phyloP scores from a whole-genome alignment of 73 alveolate species.

The Tetrahymena malaccensis region DNA sequence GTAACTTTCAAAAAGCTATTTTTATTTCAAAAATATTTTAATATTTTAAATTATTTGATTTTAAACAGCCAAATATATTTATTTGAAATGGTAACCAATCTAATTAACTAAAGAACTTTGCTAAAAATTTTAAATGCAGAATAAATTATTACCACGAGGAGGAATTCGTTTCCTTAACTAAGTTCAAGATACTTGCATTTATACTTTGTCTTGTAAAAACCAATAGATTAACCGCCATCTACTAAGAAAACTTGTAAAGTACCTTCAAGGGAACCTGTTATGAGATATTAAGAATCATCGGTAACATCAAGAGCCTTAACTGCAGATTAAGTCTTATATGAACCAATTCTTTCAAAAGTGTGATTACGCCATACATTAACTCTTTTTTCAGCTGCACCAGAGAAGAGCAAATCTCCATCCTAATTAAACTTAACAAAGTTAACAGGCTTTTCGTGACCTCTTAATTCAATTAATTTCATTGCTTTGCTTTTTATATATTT shows the following conservation, averaged over 20 bases:
- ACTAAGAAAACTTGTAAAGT: constrained; percentile 22
- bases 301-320: constrained; percentile 75
- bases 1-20: background rate
- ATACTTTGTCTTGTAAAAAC: constrained; percentile 7
- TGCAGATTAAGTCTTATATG: constrained; percentile 71
- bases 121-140: background rate
- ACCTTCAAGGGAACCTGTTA: constrained; percentile 60
- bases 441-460: constrained; percentile 88
- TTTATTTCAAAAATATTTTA: background rate
- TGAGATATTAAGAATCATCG: constrained; percentile 70
- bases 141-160: background rate
- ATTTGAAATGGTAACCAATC: background rate
- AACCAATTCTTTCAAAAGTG: constrained; percentile 80
- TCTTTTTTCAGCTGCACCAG: constrained; percentile 75
- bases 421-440: constrained; percentile 62
- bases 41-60: background rate
- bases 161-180: background rate
- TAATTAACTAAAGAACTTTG: background rate
- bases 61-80: background rate
- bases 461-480: constrained; percentile 76
- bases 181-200: background rate
- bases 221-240: constrained; percentile 28
- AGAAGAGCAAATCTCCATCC: constrained; percentile 87
- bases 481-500: background rate
- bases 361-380: constrained; percentile 72